These are phyloP conservation scores for Nitzschia inconspicua DNA, from an alignment of 108 stramenopile genomes.

Conservation along the genomic window DNA sequence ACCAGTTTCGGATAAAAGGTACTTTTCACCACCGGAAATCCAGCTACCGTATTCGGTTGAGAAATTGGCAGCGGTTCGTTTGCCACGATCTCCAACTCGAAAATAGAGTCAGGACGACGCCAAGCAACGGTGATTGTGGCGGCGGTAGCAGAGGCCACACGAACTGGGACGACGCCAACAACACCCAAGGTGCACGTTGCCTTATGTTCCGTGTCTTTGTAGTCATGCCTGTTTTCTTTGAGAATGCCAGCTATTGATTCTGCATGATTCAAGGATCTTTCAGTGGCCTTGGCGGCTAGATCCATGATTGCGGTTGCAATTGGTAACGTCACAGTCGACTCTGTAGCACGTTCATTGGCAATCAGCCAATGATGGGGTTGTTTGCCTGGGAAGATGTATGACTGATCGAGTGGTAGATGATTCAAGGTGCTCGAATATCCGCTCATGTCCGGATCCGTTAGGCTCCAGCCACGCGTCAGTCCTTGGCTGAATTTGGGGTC, in stretches of 20 bases:
- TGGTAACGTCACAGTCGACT: slow-evolving; percentile 72
- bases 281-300: slow-evolving; percentile 42
- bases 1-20: slow-evolving; percentile 42
- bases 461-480: slow-evolving; percentile 58
- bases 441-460: slow-evolving; percentile 64
- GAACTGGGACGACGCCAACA: slow-evolving; percentile 6
- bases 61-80: slow-evolving; percentile 19
- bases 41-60: neutral
- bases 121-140: slow-evolving; percentile 28
- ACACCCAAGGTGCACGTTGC: slow-evolving; percentile 20
- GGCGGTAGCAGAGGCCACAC: neutral
- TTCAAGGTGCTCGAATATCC: slow-evolving; percentile 36
- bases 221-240: slow-evolving; percentile 38
- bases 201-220: slow-evolving; percentile 14
- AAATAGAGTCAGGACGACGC: slow-evolving; percentile 68
- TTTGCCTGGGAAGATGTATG: slow-evolving; percentile 43
- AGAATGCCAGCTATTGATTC: slow-evolving; percentile 38
- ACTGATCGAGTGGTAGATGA: slow-evolving; percentile 71
- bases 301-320: slow-evolving; percentile 60
- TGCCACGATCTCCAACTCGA: slow-evolving; percentile 53
- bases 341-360: slow-evolving; percentile 72
- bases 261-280: slow-evolving; percentile 52
- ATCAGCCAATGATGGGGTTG: slow-evolving; percentile 42
- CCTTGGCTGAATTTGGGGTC: slow-evolving; percentile 55
- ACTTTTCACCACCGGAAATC: neutral